These are phyloP conservation scores for Sordariomycetes sp. DNA, from an alignment of 2,329 filamentous ascomycete genomes.

Conservation along the genomic window DNA sequence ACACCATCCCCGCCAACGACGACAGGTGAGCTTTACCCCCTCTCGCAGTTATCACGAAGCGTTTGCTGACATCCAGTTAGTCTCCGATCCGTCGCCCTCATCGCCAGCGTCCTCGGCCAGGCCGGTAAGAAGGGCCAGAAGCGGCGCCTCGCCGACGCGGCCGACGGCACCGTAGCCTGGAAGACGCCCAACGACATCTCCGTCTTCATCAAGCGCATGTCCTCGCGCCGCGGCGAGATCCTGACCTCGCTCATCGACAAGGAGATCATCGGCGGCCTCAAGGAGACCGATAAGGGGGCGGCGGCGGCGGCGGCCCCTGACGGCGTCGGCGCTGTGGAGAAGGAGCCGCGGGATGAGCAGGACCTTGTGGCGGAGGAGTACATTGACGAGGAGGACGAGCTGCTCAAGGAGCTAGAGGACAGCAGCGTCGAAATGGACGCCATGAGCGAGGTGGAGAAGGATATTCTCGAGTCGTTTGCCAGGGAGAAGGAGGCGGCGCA, in stretches of 20 bases:
- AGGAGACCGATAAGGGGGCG: neutral
- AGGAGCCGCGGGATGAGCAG: neutral
- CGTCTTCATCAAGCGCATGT: constrained; percentile 18
- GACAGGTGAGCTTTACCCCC: constrained; percentile 52
- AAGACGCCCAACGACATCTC: constrained; percentile 28
- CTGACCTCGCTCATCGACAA: constrained; percentile 3
- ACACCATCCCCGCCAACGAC: constrained; percentile 92
- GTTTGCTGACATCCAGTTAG: constrained; percentile 25
- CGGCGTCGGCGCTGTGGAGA: neutral
- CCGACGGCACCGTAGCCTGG: constrained; percentile 52
- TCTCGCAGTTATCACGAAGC: neutral
- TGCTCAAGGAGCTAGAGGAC: constrained; percentile 1
- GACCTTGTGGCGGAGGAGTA: neutral
- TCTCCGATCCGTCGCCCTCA: constrained; percentile 66
- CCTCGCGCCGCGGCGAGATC: neutral
- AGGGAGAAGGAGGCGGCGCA: neutral
- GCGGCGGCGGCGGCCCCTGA: neutral
- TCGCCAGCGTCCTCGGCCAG: constrained; percentile 73
- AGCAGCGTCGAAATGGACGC: neutral
- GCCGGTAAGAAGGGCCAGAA: constrained; percentile 69
- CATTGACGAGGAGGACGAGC: constrained; percentile 1
- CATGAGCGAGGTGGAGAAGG: neutral
- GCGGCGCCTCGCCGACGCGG: constrained; percentile 50
- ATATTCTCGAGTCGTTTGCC: neutral
- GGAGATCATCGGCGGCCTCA: neutral